phyloP scores from a whole-genome alignment of 768 basidiomycete species.

The Boletus insuetus region DNA sequence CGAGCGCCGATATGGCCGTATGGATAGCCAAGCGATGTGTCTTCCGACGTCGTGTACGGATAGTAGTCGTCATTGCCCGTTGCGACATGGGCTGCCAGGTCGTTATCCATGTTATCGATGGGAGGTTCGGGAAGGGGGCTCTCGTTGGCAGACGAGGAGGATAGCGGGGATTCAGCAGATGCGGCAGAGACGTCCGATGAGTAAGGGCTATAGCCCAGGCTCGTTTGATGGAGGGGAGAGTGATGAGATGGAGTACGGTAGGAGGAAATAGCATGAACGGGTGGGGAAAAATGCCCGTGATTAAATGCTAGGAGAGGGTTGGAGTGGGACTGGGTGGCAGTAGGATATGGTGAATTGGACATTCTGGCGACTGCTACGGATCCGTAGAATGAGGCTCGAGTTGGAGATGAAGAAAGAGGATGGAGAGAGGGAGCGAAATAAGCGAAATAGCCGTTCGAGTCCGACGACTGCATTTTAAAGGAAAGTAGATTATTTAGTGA shows the following conservation, averaged over 20 bases:
- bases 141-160: slow-evolving; percentile 38
- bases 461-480: slow-evolving; percentile 29
- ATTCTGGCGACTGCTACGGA: slow-evolving; percentile 20
- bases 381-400: slow-evolving; percentile 1
- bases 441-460: slow-evolving; percentile 20
- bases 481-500: slow-evolving; percentile 17
- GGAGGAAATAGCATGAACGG: slow-evolving; percentile 12
- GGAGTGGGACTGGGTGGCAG: slow-evolving; percentile 18
- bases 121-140: slow-evolving; percentile 39
- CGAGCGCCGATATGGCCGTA: slow-evolving; percentile 25
- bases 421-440: slow-evolving; percentile 21
- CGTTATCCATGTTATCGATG: slow-evolving; percentile 34
- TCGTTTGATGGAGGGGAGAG: slow-evolving; percentile 13
- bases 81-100: slow-evolving; percentile 24
- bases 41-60: slow-evolving; percentile 26
- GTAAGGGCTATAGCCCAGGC: slow-evolving; percentile 34
- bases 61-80: slow-evolving; percentile 29
- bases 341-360: slow-evolving; percentile 22
- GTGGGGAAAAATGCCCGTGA: slow-evolving; percentile 22
- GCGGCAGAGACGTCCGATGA: slow-evolving; percentile 36
- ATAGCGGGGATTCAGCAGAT: slow-evolving; percentile 38
- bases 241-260: slow-evolving; percentile 19
- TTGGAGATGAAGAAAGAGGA: slow-evolving; percentile 13
- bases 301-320: slow-evolving; percentile 13
- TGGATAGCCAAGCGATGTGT: slow-evolving; percentile 19